phyloP scores from a whole-genome alignment of 371 early-diverging fungal genomes.

The Haplosporangium sp. region DNA sequence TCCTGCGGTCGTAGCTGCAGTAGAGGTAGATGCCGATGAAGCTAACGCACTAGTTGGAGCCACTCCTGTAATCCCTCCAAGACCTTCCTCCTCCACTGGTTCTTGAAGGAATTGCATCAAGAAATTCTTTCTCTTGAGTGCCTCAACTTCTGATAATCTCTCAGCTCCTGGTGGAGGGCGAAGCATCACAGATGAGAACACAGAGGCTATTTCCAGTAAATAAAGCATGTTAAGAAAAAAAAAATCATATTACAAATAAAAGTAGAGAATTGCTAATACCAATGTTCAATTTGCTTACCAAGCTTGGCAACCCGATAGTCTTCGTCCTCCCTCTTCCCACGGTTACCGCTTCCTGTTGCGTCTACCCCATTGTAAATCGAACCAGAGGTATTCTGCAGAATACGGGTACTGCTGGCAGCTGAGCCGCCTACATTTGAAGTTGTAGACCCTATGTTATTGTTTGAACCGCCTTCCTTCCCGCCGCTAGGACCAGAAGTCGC shows the following conservation, averaged over 20 bases:
- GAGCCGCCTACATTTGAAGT: neutral
- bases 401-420: conserved; percentile 9
- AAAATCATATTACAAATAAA: neutral
- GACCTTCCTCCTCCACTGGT: conserved; percentile 40
- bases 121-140: conserved; percentile 40
- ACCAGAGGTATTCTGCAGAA: conserved; percentile 22
- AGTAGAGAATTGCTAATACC: too few relatives aligned
- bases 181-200: conserved; percentile 49
- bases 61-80: neutral
- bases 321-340: conserved; percentile 40
- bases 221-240: neutral
- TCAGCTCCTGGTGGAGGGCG: conserved; percentile 52
- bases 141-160: conserved; percentile 45
- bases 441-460: neutral
- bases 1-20: neutral
- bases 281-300: conserved; percentile 19
- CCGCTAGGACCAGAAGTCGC: neutral
- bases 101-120: conserved; percentile 54
- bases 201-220: conserved; percentile 20
- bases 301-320: conserved; percentile 48
- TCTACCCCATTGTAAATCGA: conserved; percentile 43
- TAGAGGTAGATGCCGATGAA: neutral
- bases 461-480: conserved; percentile 3
- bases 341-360: conserved; percentile 13
- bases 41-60: neutral